These are phyloP conservation scores for Ustilago bromivora DNA, from an alignment of 1,284 basidiomycete species.

Conservation along the genomic window DNA sequence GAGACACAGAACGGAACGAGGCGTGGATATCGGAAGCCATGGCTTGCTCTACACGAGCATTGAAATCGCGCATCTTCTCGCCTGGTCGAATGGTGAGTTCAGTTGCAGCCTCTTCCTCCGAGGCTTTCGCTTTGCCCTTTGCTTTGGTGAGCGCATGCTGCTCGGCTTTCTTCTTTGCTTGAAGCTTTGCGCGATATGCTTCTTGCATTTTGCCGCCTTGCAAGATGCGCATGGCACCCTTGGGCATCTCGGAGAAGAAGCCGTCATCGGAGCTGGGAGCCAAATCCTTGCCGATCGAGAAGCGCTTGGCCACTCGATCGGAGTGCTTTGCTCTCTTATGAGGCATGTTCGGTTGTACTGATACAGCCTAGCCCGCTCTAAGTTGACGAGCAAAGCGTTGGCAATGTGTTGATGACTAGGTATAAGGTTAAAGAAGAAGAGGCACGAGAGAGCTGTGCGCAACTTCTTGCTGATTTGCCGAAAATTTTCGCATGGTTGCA, in stretches of 20 bases:
- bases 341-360: conserved; percentile 45
- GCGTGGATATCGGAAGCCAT: conserved; percentile 55
- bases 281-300: conserved; percentile 45
- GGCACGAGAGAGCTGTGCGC: not conserved
- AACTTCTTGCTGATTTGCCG: not conserved
- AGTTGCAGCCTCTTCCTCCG: conserved; percentile 9
- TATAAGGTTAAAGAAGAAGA: conserved; percentile 4
- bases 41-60: conserved; percentile 60
- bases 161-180: conserved; percentile 36
- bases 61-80: conserved; percentile 64
- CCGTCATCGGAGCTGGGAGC: conserved; percentile 44
- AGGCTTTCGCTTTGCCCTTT: conserved; percentile 39
- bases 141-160: conserved; percentile 29
- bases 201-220: conserved; percentile 55
- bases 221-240: conserved; percentile 59
- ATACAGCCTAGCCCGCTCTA: not conserved
- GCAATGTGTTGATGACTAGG: not conserved
- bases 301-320: conserved; percentile 51
- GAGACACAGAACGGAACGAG: conserved; percentile 47
- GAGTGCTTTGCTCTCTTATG: conserved; percentile 64
- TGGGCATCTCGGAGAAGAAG: conserved; percentile 57
- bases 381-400: not conserved
- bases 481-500: conserved; percentile 9
- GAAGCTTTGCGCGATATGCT: conserved; percentile 42
- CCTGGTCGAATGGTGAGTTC: conserved; percentile 60